A percentile compares a stretch with the other conserved stretches of the same genome.
These are phyloP conservation scores for Ophiostoma sp. DNA, from an alignment of 2,329 filamentous ascomycete genomes.

Conservation along the genomic window DNA sequence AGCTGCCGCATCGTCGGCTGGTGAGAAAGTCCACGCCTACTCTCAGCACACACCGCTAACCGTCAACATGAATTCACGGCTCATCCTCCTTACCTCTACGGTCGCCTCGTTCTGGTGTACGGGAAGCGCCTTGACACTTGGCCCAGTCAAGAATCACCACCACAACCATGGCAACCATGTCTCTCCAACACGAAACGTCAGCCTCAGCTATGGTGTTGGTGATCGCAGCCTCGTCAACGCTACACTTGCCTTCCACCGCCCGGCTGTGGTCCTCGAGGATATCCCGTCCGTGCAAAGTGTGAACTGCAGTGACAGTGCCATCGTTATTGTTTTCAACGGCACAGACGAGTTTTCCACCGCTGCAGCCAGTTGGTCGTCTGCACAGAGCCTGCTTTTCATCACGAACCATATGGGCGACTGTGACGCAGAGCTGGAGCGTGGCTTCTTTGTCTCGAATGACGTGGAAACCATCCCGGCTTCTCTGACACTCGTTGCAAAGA, in stretches of 20 bases:
- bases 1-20: not conserved
- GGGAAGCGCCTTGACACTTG: not conserved
- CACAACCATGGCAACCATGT: not conserved
- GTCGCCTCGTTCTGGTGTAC: not conserved
- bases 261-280: constrained; percentile 38
- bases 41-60: not conserved
- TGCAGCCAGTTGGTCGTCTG: constrained; percentile 33
- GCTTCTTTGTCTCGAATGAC: constrained; percentile 40
- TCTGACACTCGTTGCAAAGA: constrained; percentile 37
- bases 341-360: constrained; percentile 32
- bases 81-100: not conserved
- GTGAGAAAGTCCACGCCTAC: not conserved
- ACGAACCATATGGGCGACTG: constrained; percentile 47
- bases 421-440: constrained; percentile 42
- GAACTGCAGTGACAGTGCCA: constrained; percentile 34
- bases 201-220: constrained; percentile 27
- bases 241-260: constrained; percentile 34
- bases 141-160: not conserved
- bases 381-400: constrained; percentile 39
- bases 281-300: constrained; percentile 37
- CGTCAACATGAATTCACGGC: not conserved
- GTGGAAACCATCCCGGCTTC: constrained; percentile 35
- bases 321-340: constrained; percentile 36
- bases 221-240: constrained; percentile 30
- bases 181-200: constrained; percentile 19